A percentile compares a stretch with the other conserved stretches of the same genome.
Conservation (phyloP, 768 basidiomycete genomes). For the Mycena olivaceomarginata region DNA sequence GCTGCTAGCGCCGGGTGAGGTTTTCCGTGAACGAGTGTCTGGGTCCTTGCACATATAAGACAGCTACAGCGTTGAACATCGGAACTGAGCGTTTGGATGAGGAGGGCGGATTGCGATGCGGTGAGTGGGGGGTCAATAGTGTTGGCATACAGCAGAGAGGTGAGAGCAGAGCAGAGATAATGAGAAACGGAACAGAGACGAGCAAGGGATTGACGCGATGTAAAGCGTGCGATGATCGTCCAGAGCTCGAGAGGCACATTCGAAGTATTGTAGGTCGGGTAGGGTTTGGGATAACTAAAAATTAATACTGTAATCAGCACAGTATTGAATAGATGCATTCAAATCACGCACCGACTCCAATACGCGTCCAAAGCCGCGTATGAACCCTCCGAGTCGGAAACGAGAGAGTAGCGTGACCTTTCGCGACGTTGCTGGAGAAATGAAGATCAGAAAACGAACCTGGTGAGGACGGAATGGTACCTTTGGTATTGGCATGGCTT, state of each 20-base stretch:
- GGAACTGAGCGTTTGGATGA: slow-evolving; percentile 10
- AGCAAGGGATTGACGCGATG: slow-evolving; percentile 22
- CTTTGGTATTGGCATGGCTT: too few relatives aligned
- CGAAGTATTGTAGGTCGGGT: background rate
- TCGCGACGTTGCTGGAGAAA: too few relatives aligned
- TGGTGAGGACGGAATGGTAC: too few relatives aligned
- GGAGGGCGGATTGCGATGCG: slow-evolving; percentile 3
- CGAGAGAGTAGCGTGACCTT: too few relatives aligned
- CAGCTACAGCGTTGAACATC: background rate
- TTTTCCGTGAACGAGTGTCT: background rate
- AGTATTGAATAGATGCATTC: background rate
- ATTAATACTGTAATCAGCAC: background rate
- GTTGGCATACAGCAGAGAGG: slow-evolving; percentile 15
- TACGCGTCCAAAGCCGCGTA: too few relatives aligned
- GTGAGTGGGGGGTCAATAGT: slow-evolving; percentile 14
- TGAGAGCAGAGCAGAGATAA: slow-evolving; percentile 1
- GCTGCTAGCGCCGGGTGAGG: background rate
- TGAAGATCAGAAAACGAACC: too few relatives aligned
- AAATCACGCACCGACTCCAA: background rate
- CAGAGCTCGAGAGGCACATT: slow-evolving; percentile 26
- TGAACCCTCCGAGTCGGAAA: too few relatives aligned
- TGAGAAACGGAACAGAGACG: slow-evolving; percentile 36
- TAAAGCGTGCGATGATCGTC: slow-evolving; percentile 20
- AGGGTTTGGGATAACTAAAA: background rate
- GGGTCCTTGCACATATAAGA: too few relatives aligned